Evolutionary conservation across 257 asterid species (phyloP), one percentile per base, ranked within the genome.

Genomic region (Plantago major): DNA sequence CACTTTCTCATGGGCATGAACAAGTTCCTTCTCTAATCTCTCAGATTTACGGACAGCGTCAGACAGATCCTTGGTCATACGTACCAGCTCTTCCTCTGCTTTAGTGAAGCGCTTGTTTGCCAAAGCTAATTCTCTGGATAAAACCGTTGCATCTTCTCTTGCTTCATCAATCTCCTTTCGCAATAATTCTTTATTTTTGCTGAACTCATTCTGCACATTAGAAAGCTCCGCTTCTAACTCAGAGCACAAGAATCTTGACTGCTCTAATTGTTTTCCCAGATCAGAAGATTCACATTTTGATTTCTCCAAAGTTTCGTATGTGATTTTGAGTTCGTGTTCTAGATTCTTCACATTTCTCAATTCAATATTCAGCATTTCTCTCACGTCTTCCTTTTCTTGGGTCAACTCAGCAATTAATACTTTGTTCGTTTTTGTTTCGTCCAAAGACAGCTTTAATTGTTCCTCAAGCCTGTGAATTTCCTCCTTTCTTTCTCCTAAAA

Each of bases 21-120:
- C 69, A 16, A 90, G 88, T 73, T 87, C 85, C 58, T 76, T 75
- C 67, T 80, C 86, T 42, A 88, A 70, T 66, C 67, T 72, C 19
- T 67, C 76, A 37, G 76, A 75, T 64, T 78, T 66, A 68, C 49
- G 78, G 59, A 71, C 51, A 54, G 73, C 68, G 17, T 71, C 62
- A 53, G 80, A 65, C 18, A 85, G 78, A 67, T 90, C 90, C 53
- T 55, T 60, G 14, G 82, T 70, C 67, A 55, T 62, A 15, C 11
- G 67, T 60, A 73, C 69, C 65, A 74, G 70, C 61, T 90, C 87
- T 58, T 80, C 81, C 12, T 72, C 76, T 40, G 79, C 72, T 76
- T 79, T 72, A 70, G 65, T 59, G 51, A 87, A 70, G 37, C 79
- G 71, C 60, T 72, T 82, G 45, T 73, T 76, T 8, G 79, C 63